Base-by-base conservation (phyloP, 2,329 filamentous ascomycete genomes). In the Hypomyces perniciosus region DNA sequence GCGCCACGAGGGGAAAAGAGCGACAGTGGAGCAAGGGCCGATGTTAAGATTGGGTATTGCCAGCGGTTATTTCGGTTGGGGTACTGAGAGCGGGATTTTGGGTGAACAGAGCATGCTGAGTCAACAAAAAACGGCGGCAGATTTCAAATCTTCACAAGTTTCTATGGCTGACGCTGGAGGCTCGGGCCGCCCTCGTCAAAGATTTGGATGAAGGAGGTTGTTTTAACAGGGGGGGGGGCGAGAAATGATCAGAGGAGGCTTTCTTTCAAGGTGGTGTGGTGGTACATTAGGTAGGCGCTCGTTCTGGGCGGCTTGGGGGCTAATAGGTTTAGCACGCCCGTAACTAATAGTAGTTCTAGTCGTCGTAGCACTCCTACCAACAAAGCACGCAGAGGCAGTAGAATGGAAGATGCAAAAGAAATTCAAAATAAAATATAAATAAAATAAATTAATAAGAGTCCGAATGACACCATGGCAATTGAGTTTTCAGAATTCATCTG, bases 1-100 rank as follows among this genome's bases (percentile, higher is more conserved):
- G 48, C 48, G 48, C 43, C 42, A 42, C 48, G 48, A 46, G 43
- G 44, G 42, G 48, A 51, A 51, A 51, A 43, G 48, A 51, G 48
- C 48, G 48, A 51, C 48, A 44, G 41, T 43, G 47, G 39, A 49
- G 20, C 20, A 20, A 20, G 3, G 20, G 20, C n/a, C n/a, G n/a
- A n/a, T n/a, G n/a, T n/a, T n/a, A n/a, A n/a, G n/a, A n/a, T n/a
- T n/a, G n/a, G n/a, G n/a, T n/a, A n/a, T n/a, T n/a, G n/a, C n/a
- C n/a, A n/a, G n/a, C n/a, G n/a, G n/a, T n/a, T n/a, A n/a, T n/a
- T n/a, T n/a, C n/a, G n/a, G n/a, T n/a, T n/a, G n/a, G n/a, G n/a
- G n/a, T n/a, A n/a, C n/a, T n/a, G n/a, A n/a, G n/a, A n/a, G n/a
- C n/a, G n/a, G n/a, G n/a, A n/a, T n/a, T n/a, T n/a, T n/a, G n/a